A percentile compares a stretch with the other conserved stretches of the same genome.
Conservation (phyloP, 192 early-diverging fungal genomes). For the Backusella tuberculispora region DNA sequence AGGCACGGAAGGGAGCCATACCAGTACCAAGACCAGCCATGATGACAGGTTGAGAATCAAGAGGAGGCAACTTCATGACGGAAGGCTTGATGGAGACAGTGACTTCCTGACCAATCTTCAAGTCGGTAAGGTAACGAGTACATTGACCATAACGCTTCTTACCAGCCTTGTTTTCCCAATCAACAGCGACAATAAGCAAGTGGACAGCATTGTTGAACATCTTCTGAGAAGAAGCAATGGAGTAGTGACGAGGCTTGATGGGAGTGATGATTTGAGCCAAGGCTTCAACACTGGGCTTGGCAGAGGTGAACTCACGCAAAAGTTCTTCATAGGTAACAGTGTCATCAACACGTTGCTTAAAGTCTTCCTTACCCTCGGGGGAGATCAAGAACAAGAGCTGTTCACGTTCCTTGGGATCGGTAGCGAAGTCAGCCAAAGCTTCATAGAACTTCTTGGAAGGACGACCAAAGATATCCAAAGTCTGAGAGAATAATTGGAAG, state of each 20-base stretch:
- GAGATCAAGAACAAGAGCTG: conserved; percentile 68
- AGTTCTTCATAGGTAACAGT: conserved; percentile 88
- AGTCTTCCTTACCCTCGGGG: conserved; percentile 74
- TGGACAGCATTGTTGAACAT: conserved; percentile 91
- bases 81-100: conserved; percentile 94
- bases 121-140: conserved; percentile 81
- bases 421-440: conserved; percentile 70
- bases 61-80: conserved; percentile 93
- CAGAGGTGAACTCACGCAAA: conserved; percentile 84
- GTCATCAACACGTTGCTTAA: conserved; percentile 81
- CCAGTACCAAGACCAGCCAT: conserved; percentile 98
- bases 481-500: conserved; percentile 80
- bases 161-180: conserved; percentile 77
- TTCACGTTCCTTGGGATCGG: conserved; percentile 67
- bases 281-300: conserved; percentile 70
- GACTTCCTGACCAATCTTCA: conserved; percentile 70
- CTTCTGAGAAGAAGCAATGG: conserved; percentile 91
- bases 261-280: conserved; percentile 76
- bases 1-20: conserved; percentile 98
- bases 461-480: conserved; percentile 91
- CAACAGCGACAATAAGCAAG: conserved; percentile 89
- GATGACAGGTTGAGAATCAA: conserved; percentile 83
- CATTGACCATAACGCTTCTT: conserved; percentile 83
- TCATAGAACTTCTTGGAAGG: conserved; percentile 95
- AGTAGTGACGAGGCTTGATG: conserved; percentile 98